These are phyloP conservation scores for Sporothrix curviconia DNA, from an alignment of 2,329 filamentous ascomycete genomes.

Conservation along the genomic window DNA sequence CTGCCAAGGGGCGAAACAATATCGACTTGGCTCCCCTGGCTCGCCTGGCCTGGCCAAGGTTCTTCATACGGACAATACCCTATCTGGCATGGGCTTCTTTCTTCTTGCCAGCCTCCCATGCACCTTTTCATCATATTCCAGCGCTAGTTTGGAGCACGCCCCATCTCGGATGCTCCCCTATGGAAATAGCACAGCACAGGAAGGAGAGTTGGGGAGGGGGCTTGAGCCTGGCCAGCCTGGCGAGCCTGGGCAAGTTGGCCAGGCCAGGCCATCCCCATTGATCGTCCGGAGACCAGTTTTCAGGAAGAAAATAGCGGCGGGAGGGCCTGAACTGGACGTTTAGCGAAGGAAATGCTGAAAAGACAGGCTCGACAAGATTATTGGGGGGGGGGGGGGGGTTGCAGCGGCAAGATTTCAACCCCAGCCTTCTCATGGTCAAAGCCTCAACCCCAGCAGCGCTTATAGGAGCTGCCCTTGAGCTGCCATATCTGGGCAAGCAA, in stretches of 20 bases:
- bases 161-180: not conserved
- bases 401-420: not conserved
- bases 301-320: not conserved
- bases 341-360: not conserved
- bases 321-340: not conserved
- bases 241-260: no score
- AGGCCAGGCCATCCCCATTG: no score
- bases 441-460: not conserved
- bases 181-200: not conserved
- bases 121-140: constrained; percentile 1
- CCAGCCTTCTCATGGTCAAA: not conserved
- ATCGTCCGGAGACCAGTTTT: no score
- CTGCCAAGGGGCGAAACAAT: no score
- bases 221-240: no score
- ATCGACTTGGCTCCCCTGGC: not conserved
- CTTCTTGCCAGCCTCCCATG: not conserved
- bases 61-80: constrained; percentile 5
- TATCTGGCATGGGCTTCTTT: not conserved
- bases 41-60: not conserved
- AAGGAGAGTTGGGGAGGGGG: not conserved
- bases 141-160: no score
- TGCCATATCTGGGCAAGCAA: constrained; percentile 2
- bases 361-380: not conserved
- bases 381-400: no score
- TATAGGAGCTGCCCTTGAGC: not conserved